phyloP scores from a whole-genome alignment of 2,329 filamentous ascomycete genomes.

The Fusarium luffae region DNA sequence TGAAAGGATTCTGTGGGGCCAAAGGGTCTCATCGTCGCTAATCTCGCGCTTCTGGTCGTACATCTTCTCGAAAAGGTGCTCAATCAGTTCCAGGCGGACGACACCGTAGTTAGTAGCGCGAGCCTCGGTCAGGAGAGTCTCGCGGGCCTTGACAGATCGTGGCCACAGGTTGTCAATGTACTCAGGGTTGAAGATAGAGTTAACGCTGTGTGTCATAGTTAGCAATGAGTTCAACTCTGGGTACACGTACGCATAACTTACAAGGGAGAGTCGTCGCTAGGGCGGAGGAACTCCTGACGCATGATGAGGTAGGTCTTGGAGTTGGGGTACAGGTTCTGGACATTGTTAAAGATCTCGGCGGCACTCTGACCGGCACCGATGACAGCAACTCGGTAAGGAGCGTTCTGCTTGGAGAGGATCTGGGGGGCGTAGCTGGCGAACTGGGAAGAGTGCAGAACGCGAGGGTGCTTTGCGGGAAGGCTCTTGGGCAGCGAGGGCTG shows the following conservation, averaged over 20 bases:
- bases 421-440: constrained; percentile 75
- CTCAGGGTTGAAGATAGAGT: constrained; percentile 94
- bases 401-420: constrained; percentile 66
- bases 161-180: constrained; percentile 82
- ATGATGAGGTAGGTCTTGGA: constrained; percentile 82
- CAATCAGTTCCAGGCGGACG: constrained; percentile 89
- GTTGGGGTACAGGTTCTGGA: constrained; percentile 85
- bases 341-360: constrained; percentile 93
- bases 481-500: constrained; percentile 76
- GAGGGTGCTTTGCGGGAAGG: constrained; percentile 75
- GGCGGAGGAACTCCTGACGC: constrained; percentile 83
- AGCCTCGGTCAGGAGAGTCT: constrained; percentile 71
- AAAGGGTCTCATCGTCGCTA: constrained; percentile 73
- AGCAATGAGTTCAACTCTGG: constrained; percentile 24
- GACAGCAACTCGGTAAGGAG: constrained; percentile 80
- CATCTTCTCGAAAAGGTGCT: constrained; percentile 86
- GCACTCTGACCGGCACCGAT: constrained; percentile 92
- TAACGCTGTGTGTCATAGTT: constrained; percentile 72
- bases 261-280: constrained; percentile 97
- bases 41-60: constrained; percentile 85
- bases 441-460: constrained; percentile 88
- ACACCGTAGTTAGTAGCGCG: constrained; percentile 94
- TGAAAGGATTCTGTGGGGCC: constrained; percentile 84
- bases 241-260: constrained; percentile 58
- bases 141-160: constrained; percentile 71